A percentile compares a stretch with the other conserved stretches of the same genome.
These are phyloP conservation scores for Candida nemodendra DNA, from an alignment of 805 yeast species.

Conservation along the genomic window DNA sequence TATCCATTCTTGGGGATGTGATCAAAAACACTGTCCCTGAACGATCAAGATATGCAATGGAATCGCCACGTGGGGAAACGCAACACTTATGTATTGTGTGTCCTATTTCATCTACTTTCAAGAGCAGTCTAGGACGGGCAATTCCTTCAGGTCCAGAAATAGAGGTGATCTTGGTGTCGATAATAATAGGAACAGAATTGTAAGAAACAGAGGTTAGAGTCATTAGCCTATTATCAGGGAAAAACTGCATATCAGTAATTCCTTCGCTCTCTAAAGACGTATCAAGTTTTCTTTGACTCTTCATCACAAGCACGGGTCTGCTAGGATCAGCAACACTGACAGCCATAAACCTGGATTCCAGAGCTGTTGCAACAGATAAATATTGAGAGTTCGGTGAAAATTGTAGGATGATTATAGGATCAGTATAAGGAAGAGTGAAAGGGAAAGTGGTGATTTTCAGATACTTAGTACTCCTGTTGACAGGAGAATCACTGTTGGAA, in stretches of 20 bases:
- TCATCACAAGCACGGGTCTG: slow-evolving; percentile 67
- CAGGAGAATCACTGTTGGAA: neutral
- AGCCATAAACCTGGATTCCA: slow-evolving; percentile 77
- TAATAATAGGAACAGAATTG: slow-evolving; percentile 63
- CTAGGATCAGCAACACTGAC: slow-evolving; percentile 63
- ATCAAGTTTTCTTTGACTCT: slow-evolving; percentile 60
- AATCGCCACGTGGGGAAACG: slow-evolving; percentile 83
- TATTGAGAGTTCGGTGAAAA: slow-evolving; percentile 73
- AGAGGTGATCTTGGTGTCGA: slow-evolving; percentile 59
- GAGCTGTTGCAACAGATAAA: slow-evolving; percentile 69
- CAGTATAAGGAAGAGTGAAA: slow-evolving; percentile 79
- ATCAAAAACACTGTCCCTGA: slow-evolving; percentile 74
- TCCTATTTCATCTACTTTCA: slow-evolving; percentile 78
- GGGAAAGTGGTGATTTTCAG: slow-evolving; percentile 29
- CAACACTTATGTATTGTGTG: slow-evolving; percentile 70
- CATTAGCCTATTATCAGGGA: slow-evolving; percentile 62
- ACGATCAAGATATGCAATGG: slow-evolving; percentile 76
- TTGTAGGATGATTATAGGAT: slow-evolving; percentile 72
- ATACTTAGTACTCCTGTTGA: neutral
- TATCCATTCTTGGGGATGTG: slow-evolving; percentile 56
- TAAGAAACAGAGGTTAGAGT: slow-evolving; percentile 56
- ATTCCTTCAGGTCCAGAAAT: slow-evolving; percentile 39
- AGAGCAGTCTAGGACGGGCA: slow-evolving; percentile 58
- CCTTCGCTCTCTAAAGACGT: slow-evolving; percentile 82
- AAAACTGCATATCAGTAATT: slow-evolving; percentile 75